Evolutionary conservation across 208 protist genomes (phyloP).

Genomic region (Leishmania turanica): DNA sequence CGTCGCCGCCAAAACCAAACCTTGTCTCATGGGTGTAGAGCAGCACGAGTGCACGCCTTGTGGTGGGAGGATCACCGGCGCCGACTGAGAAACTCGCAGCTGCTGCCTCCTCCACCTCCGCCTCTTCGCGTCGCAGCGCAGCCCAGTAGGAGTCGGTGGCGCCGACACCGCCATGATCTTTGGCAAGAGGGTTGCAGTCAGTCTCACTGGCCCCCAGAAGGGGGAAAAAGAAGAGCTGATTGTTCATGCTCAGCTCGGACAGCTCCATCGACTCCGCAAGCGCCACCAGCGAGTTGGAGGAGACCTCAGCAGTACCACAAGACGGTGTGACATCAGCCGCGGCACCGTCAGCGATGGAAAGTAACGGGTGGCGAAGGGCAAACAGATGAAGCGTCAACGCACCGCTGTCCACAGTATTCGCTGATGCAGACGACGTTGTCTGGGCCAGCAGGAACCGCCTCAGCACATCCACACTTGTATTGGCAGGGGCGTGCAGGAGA

Average conservation of each 20-base stretch:
- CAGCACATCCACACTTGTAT: constrained; percentile 6
- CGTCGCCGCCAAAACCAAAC: constrained; percentile 16
- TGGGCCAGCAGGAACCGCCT: constrained; percentile 14
- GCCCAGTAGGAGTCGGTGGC: neutral
- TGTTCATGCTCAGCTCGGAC: neutral
- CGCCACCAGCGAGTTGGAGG: neutral
- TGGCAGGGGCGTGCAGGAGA: constrained; percentile 16
- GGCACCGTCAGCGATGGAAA: neutral
- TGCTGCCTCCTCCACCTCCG: neutral
- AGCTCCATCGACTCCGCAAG: constrained; percentile 3
- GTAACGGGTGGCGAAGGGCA: constrained; percentile 7
- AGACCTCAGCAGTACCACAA: too few relatives aligned
- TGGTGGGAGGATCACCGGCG: neutral
- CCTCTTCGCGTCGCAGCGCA: neutral
- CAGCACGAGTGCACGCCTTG: constrained; percentile 15
- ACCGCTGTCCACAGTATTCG: neutral
- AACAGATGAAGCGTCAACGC: constrained; percentile 15
- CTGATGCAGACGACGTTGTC: neutral
- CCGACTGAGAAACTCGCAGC: neutral
- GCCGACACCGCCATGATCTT: neutral
- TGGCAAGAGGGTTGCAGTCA: neutral
- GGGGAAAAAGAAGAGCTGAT: constrained; percentile 1
- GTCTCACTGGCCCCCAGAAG: neutral
- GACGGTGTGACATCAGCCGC: neutral
- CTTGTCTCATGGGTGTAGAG: constrained; percentile 18